These are phyloP conservation scores for Allium sativum DNA, from an alignment of 106 monocot genomes.

Conservation along the genomic window DNA sequence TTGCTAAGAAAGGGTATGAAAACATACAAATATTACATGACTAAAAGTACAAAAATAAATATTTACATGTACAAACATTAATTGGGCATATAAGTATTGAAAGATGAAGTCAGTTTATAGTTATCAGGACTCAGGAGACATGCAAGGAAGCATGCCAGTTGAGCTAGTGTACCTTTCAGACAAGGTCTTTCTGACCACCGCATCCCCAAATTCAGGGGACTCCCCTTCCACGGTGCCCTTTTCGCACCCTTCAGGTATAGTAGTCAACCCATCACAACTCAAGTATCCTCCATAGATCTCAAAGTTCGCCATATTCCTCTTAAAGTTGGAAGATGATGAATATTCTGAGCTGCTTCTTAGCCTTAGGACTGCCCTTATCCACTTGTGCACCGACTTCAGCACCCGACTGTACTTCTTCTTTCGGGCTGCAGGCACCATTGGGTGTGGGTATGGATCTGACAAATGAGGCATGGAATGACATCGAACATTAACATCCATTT, in stretches of 20 bases:
- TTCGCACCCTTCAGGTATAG: slow-evolving; percentile 37
- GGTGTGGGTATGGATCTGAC: slow-evolving; percentile 1
- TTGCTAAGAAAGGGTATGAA: too few species aligned
- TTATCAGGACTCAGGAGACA: not conserved
- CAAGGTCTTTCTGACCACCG: slow-evolving; percentile 15
- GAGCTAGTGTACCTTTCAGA: slow-evolving; percentile 30
- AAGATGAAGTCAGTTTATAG: not conserved
- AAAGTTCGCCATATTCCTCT: not conserved
- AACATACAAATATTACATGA: too few species aligned
- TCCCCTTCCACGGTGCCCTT: slow-evolving; percentile 8
- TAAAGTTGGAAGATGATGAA: not conserved
- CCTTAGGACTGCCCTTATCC: slow-evolving; percentile 17
- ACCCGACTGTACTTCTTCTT: slow-evolving; percentile 14
- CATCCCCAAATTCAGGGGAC: slow-evolving; percentile 21
- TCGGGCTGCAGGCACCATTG: not conserved
- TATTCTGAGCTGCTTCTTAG: not conserved
- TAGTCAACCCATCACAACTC: slow-evolving; percentile 10
- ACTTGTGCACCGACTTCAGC: slow-evolving; percentile 18
- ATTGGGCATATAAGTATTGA: too few species aligned
- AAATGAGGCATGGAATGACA: slow-evolving; percentile 20
- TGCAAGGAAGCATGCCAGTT: not conserved
- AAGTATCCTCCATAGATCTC: slow-evolving; percentile 6
- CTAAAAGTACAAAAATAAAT: too few species aligned
- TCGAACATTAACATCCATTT: too few species aligned
- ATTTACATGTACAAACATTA: too few species aligned